These are phyloP conservation scores for Oryza officinalis DNA, from an alignment of 176 grass and related monocot species.

Conservation along the genomic window DNA sequence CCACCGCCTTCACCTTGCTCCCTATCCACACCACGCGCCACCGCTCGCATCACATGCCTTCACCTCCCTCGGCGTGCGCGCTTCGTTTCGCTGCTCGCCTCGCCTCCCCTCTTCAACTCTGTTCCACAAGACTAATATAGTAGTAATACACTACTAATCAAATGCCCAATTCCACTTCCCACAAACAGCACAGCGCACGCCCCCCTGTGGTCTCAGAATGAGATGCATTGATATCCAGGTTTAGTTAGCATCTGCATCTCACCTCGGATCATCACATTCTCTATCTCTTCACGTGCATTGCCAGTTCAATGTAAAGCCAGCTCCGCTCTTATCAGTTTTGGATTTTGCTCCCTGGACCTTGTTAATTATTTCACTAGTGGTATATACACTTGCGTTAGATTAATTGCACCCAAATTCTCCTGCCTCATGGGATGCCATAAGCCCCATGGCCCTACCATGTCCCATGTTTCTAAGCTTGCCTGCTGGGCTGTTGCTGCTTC, in stretches of 20 bases:
- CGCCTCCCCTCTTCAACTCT: slow-evolving; percentile 3
- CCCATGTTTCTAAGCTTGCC: neutral
- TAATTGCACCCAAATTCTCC: slow-evolving; percentile 28
- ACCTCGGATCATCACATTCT: neutral
- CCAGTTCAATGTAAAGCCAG: slow-evolving; percentile 32
- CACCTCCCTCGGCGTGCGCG: neutral
- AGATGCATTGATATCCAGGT: neutral
- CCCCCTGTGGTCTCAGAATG: neutral
- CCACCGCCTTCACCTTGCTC: neutral
- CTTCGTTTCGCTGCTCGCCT: too few relatives aligned
- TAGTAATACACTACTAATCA: neutral
- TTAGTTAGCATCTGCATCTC: slow-evolving; percentile 3
- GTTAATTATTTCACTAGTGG: slow-evolving; percentile 5
- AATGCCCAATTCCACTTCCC: neutral
- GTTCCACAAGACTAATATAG: slow-evolving; percentile 1
- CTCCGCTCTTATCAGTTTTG: slow-evolving; percentile 28
- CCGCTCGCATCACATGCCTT: slow-evolving; percentile 24
- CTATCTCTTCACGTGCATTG: slow-evolving; percentile 32
- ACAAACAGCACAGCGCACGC: neutral
- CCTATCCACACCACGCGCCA: neutral
- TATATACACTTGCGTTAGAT: slow-evolving; percentile 6
- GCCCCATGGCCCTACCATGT: slow-evolving; percentile 25
- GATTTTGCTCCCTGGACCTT: slow-evolving; percentile 17
- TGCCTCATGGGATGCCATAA: slow-evolving; percentile 3
- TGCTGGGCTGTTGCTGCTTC: neutral